Evolutionary conservation across 306 rosid genomes (phyloP).

Genomic region (Potentilla sterilis): DNA sequence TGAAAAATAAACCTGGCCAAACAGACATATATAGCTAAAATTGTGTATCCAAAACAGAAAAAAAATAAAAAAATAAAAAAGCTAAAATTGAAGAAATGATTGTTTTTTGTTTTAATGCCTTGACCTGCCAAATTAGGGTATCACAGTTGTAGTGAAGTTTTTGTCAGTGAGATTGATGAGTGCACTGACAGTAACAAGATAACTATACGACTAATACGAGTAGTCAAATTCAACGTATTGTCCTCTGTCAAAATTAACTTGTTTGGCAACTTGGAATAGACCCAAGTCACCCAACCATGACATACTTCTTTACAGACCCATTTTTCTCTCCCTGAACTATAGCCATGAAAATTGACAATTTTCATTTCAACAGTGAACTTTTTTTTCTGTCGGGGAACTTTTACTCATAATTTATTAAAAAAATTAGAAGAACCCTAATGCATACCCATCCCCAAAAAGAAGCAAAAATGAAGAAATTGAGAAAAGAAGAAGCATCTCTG

Average conservation of each 20-base stretch:
- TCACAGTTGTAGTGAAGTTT: no score
- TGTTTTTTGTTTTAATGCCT: no score
- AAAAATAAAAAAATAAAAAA: no score
- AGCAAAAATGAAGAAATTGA: conserved; percentile 13
- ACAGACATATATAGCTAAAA: no score
- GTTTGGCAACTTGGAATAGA: neutral
- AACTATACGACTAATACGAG: no score
- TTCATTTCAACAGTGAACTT: neutral
- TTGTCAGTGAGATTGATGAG: no score
- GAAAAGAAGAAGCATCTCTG: neutral
- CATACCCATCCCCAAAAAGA: neutral
- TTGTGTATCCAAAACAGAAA: no score
- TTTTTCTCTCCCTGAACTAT: neutral
- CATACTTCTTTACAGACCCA: neutral
- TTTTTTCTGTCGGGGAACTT: neutral
- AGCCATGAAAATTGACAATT: neutral
- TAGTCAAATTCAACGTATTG: no score
- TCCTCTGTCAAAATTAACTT: neutral
- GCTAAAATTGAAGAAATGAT: no score
- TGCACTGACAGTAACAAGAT: no score
- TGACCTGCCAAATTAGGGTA: no score
- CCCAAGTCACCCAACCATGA: conserved; percentile 1
- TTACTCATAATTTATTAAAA: neutral
- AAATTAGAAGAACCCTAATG: neutral
- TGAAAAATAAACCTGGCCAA: no score